A percentile compares a stretch with the other conserved stretches of the same genome.
phyloP scores from a whole-genome alignment of 768 basidiomycete genomes.

The Russula sp. region DNA sequence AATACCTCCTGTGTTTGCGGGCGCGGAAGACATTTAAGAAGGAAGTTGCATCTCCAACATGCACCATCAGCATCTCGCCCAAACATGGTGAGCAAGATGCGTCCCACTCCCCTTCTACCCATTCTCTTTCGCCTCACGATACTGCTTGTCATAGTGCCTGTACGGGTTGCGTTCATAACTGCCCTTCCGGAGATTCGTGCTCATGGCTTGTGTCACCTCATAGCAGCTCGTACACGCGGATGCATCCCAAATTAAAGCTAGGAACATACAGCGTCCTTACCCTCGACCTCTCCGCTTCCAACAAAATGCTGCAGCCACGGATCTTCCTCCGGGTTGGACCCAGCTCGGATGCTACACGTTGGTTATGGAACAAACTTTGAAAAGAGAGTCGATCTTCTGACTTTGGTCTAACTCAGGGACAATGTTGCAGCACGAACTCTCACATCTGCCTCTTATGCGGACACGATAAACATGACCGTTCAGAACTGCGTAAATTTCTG shows the following conservation, averaged over 20 bases:
- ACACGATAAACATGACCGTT: constrained; percentile 53
- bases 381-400: constrained; percentile 23
- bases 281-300: constrained; percentile 2
- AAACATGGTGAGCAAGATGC: constrained; percentile 7
- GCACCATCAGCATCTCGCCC: neutral
- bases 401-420: constrained; percentile 39
- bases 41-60: neutral
- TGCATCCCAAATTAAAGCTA: neutral
- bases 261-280: neutral
- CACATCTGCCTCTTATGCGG: constrained; percentile 37
- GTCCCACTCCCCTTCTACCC: neutral
- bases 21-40: constrained; percentile 6
- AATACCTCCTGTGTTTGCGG: neutral
- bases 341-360: constrained; percentile 58
- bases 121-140: neutral
- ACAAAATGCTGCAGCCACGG: constrained; percentile 10
- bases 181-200: neutral
- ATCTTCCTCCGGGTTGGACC: constrained; percentile 51
- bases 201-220: neutral
- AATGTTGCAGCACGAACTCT: constrained; percentile 53
- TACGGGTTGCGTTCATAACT: neutral
- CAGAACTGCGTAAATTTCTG: constrained; percentile 43
- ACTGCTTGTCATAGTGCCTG: neutral
- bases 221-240: neutral
- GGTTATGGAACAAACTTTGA: constrained; percentile 15